phyloP scores from a whole-genome alignment of 768 basidiomycete species.

The Cystobasidium tubakii region DNA sequence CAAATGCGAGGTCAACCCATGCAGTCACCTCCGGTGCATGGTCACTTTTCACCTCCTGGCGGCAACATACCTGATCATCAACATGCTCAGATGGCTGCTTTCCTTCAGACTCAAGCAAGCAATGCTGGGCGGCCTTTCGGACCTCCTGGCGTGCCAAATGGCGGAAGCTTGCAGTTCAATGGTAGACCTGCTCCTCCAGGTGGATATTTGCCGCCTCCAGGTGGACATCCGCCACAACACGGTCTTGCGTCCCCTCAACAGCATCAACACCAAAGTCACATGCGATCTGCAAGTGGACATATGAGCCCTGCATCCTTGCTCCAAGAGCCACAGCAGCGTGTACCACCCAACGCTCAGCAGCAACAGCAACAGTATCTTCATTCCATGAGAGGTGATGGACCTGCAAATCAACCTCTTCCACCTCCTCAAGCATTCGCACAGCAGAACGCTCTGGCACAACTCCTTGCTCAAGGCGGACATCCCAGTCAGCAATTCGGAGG shows the following conservation, averaged over 20 bases:
- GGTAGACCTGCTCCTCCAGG: no score
- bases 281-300: background rate
- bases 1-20: background rate
- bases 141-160: background rate
- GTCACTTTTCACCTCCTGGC: background rate
- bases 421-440: conserved; percentile 17
- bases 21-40: background rate
- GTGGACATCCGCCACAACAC: background rate
- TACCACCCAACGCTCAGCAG: background rate
- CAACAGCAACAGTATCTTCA: conserved; percentile 3
- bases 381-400: background rate
- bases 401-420: conserved; percentile 2
- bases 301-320: background rate
- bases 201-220: background rate
- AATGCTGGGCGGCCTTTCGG: background rate
- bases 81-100: conserved; percentile 33
- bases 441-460: conserved; percentile 29
- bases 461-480: conserved; percentile 22
- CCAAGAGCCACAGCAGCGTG: background rate
- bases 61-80: conserved; percentile 5
- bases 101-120: background rate
- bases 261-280: background rate
- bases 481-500: conserved; percentile 1
- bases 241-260: background rate
- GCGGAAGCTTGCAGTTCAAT: no score